Evolutionary conservation across 345 rosid genomes (phyloP).

Genomic region (Lenwebbia sp.): DNA sequence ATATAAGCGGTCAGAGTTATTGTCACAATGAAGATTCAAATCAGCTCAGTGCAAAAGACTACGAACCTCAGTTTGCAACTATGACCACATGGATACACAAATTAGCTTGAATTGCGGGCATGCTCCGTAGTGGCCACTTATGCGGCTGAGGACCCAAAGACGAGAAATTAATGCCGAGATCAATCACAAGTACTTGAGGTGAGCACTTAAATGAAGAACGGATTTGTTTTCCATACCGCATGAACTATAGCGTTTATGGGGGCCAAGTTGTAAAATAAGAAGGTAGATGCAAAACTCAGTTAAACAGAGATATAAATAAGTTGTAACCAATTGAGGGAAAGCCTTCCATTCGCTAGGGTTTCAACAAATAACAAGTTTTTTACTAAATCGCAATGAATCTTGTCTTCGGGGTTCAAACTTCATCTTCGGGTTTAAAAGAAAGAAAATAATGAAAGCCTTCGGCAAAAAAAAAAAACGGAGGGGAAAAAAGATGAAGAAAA

Average conservation of each 20-base stretch:
- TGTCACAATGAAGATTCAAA: background rate
- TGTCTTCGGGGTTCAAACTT: background rate
- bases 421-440: background rate
- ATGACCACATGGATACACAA: conserved; percentile 86
- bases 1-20: background rate
- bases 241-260: background rate
- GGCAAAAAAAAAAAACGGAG: background rate
- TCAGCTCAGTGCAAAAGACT: background rate
- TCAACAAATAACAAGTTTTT: background rate
- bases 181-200: background rate
- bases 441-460: background rate
- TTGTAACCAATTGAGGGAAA: background rate
- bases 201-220: background rate
- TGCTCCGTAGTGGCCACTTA: conserved; percentile 84
- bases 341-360: background rate
- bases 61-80: conserved; percentile 67
- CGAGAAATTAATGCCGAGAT: background rate
- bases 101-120: conserved; percentile 66
- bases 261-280: background rate
- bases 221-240: background rate
- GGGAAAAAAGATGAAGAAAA: background rate
- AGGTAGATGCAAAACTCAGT: background rate
- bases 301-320: background rate
- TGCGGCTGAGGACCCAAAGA: conserved; percentile 47
- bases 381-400: background rate